Evolutionary conservation across 2,329 filamentous ascomycete genomes (phyloP).

Genomic region (Lasiodiplodia sp.): DNA sequence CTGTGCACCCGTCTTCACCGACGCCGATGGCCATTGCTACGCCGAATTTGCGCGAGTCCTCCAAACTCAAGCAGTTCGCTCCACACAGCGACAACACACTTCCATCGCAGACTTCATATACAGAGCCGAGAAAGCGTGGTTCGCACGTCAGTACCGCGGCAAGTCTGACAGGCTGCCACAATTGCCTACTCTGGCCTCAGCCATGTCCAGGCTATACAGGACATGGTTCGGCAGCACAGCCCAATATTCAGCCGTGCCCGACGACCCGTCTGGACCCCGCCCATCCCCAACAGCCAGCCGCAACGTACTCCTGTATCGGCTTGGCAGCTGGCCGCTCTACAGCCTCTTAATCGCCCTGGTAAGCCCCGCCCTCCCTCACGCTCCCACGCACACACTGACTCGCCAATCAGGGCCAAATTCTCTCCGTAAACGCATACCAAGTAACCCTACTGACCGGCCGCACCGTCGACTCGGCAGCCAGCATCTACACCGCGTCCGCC

Average conservation of each 20-base stretch:
- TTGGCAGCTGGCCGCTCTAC: constrained; percentile 38
- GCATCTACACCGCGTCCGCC: neutral
- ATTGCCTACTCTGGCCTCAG: no score
- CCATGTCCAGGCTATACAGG: no score
- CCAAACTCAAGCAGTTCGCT: constrained; percentile 38
- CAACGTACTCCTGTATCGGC: constrained; percentile 34
- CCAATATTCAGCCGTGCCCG: no score
- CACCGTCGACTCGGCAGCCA: constrained; percentile 55
- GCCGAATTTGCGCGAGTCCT: constrained; percentile 66
- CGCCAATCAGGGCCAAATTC: constrained; percentile 18
- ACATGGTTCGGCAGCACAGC: no score
- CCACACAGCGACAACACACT: constrained; percentile 62
- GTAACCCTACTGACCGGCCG: constrained; percentile 71
- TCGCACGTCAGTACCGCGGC: constrained; percentile 37
- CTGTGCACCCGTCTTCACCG: constrained; percentile 72
- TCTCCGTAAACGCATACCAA: constrained; percentile 49
- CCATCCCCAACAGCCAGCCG: neutral
- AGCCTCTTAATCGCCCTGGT: constrained; percentile 35
- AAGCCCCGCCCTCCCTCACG: neutral
- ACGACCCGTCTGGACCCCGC: constrained; percentile 31
- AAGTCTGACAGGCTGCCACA: neutral
- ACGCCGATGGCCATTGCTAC: constrained; percentile 65
- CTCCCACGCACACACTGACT: neutral
- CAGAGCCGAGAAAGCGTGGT: constrained; percentile 73
- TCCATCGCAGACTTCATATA: constrained; percentile 72